Conservation (phyloP, 257 asterid species). For the Eucommia ulmoides region DNA sequence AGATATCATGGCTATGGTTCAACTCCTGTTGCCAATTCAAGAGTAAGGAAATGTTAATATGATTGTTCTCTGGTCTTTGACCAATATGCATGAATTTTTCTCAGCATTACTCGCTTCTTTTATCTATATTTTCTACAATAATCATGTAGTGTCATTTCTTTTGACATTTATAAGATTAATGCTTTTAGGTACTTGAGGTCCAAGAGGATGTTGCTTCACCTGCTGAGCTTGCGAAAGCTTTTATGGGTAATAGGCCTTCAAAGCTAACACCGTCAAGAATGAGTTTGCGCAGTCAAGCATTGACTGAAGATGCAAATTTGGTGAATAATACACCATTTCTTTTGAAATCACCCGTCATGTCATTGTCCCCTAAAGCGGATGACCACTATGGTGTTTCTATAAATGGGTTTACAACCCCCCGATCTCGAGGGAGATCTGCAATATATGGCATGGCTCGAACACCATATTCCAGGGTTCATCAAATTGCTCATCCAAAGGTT, state of each 20-base stretch:
- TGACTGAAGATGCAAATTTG: slow-evolving; percentile 30
- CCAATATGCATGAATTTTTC: too few relatives aligned
- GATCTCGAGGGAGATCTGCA: slow-evolving; percentile 77
- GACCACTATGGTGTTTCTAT: slow-evolving; percentile 28
- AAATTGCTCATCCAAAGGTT: slow-evolving; percentile 49
- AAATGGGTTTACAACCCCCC: slow-evolving; percentile 55
- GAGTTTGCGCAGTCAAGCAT: slow-evolving; percentile 35
- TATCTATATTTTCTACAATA: background rate
- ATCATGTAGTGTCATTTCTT: background rate
- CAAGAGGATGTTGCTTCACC: slow-evolving; percentile 63
- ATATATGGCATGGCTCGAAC: slow-evolving; percentile 88
- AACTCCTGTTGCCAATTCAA: slow-evolving; percentile 7
- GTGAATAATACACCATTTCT: slow-evolving; percentile 25
- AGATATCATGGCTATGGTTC: background rate
- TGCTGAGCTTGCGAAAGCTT: slow-evolving; percentile 88
- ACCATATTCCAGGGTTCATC: slow-evolving; percentile 61
- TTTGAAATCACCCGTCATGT: slow-evolving; percentile 26
- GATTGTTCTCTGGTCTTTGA: background rate
- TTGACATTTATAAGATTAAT: slow-evolving; percentile 1
- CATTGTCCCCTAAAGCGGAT: slow-evolving; percentile 7
- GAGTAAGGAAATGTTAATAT: slow-evolving; percentile 3
- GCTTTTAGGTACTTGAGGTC: slow-evolving; percentile 46
- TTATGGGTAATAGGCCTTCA: slow-evolving; percentile 72
- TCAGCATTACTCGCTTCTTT: background rate
- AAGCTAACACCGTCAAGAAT: slow-evolving; percentile 52